These are phyloP conservation scores for Dissophora ornata DNA, from an alignment of 192 early-diverging fungal genomes.

Conservation along the genomic window DNA sequence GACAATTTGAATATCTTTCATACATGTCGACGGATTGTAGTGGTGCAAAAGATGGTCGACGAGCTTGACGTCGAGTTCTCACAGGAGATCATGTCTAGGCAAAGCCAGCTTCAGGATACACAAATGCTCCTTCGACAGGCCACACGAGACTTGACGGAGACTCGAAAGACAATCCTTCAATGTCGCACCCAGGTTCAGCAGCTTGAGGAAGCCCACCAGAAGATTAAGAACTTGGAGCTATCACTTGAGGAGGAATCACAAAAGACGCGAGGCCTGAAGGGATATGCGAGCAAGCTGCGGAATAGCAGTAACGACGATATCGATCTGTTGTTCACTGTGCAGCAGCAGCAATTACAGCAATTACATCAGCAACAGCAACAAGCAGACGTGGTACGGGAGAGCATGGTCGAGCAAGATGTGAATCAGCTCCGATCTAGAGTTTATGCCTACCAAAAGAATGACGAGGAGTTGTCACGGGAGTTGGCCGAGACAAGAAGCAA, in stretches of 20 bases:
- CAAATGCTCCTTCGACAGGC: slow-evolving; percentile 65
- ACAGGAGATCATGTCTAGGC: slow-evolving; percentile 66
- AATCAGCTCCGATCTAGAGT: slow-evolving; percentile 51
- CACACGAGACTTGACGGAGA: slow-evolving; percentile 66
- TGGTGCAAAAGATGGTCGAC: slow-evolving; percentile 74
- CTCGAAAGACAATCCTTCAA: slow-evolving; percentile 62
- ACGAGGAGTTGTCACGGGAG: slow-evolving; percentile 66
- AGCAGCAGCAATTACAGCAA: neutral
- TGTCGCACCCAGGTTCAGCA: slow-evolving; percentile 63
- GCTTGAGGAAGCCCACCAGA: slow-evolving; percentile 67
- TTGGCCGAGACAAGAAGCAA: slow-evolving; percentile 63
- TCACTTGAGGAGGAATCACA: slow-evolving; percentile 62
- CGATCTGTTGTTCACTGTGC: slow-evolving; percentile 30
- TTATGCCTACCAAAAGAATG: slow-evolving; percentile 50
- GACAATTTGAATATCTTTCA: slow-evolving; percentile 2
- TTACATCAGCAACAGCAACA: slow-evolving; percentile 2
- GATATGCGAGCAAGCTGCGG: slow-evolving; percentile 22
- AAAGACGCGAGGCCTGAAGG: slow-evolving; percentile 55
- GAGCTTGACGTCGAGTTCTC: slow-evolving; percentile 77
- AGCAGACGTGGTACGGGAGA: slow-evolving; percentile 20
- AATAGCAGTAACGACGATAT: slow-evolving; percentile 22
- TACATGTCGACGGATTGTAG: slow-evolving; percentile 25
- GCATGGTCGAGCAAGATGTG: slow-evolving; percentile 43
- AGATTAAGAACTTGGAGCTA: slow-evolving; percentile 69
- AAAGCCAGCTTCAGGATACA: slow-evolving; percentile 65